phyloP scores from a whole-genome alignment of 2,329 filamentous ascomycete genomes.

The Didymella glomerata region DNA sequence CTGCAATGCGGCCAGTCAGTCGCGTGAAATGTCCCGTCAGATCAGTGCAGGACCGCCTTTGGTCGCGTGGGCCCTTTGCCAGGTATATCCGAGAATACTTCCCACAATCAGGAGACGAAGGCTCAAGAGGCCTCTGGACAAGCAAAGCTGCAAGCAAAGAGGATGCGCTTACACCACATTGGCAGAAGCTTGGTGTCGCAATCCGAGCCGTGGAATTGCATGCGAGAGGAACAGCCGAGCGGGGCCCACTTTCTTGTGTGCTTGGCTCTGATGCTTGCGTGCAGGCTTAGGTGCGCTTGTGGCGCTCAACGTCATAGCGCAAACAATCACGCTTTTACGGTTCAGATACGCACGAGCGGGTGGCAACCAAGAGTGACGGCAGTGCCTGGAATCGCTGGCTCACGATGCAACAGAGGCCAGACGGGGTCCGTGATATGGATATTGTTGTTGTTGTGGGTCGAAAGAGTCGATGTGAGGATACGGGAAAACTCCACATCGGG shows the following conservation, averaged over 20 bases:
- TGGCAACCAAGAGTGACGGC: conserved; percentile 6
- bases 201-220: conserved; percentile 14
- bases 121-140: conserved; percentile 7
- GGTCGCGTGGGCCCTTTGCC: conserved; percentile 2
- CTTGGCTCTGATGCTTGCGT: conserved; percentile 22
- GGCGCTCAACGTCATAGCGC: conserved; percentile 21
- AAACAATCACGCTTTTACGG: conserved; percentile 5
- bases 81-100: not conserved
- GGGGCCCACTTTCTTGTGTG: conserved; percentile 10
- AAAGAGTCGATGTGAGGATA: not conserved
- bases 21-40: conserved; percentile 5
- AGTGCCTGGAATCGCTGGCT: conserved; percentile 9
- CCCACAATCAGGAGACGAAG: conserved; percentile 13
- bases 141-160: conserved; percentile 16
- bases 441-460: not conserved
- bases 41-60: conserved; percentile 9
- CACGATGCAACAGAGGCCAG: not conserved
- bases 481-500: conserved; percentile 1
- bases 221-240: conserved; percentile 13
- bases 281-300: conserved; percentile 16
- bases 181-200: conserved; percentile 32
- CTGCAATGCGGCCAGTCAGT: conserved; percentile 9
- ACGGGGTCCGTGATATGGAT: not conserved
- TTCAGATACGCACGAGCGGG: conserved; percentile 1
- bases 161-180: conserved; percentile 17